Conservation (phyloP, 2,329 filamentous ascomycete species). For the Basipetospora chlamydospora region DNA sequence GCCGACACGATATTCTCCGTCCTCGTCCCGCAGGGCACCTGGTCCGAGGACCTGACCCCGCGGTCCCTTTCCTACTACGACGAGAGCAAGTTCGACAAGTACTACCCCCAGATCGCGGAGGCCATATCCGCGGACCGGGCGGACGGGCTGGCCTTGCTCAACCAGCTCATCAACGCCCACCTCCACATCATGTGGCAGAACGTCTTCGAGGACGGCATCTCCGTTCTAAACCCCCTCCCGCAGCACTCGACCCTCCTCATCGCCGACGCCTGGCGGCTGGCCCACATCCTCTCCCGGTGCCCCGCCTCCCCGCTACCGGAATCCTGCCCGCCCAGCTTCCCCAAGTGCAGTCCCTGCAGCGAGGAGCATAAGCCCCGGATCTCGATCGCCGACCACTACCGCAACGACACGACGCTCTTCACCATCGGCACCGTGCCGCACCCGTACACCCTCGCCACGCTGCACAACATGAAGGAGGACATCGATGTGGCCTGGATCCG, state of each 20-base stretch:
- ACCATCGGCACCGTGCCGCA: slow-evolving; percentile 82
- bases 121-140: slow-evolving; percentile 41
- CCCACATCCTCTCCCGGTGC: slow-evolving; percentile 61
- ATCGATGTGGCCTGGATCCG: slow-evolving; percentile 53
- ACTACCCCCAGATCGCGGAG: slow-evolving; percentile 54
- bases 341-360: slow-evolving; percentile 61
- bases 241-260: slow-evolving; percentile 61
- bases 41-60: slow-evolving; percentile 50
- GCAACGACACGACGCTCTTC: slow-evolving; percentile 58
- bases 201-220: slow-evolving; percentile 60
- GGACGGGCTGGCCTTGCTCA: slow-evolving; percentile 50
- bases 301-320: slow-evolving; percentile 55
- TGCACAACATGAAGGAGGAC: slow-evolving; percentile 46
- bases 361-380: slow-evolving; percentile 50
- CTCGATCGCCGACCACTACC: slow-evolving; percentile 50
- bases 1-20: slow-evolving; percentile 50
- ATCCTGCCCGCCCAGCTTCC: slow-evolving; percentile 72
- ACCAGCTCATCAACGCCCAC: slow-evolving; percentile 68
- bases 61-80: slow-evolving; percentile 68
- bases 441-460: slow-evolving; percentile 65
- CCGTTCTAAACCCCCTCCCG: slow-evolving; percentile 66
- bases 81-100: slow-evolving; percentile 40
- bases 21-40: slow-evolving; percentile 42
- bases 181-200: slow-evolving; percentile 78
- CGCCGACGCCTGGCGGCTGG: slow-evolving; percentile 55